phyloP scores from a whole-genome alignment of 164 flowering plant species.

The Nymphaea thermarum region DNA sequence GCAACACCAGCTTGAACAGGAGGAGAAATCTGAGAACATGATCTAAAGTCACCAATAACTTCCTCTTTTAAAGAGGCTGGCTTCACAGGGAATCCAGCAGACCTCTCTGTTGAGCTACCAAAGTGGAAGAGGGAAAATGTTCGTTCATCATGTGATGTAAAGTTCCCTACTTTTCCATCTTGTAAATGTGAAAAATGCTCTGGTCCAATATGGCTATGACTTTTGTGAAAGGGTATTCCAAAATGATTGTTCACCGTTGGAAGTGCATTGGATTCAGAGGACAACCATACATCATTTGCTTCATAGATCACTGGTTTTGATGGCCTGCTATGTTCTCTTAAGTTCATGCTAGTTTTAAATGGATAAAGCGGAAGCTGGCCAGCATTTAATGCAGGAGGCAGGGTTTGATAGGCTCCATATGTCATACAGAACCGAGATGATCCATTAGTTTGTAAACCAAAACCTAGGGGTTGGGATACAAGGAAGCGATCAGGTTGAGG shows the following conservation, averaged over 20 bases:
- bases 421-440: conserved; percentile 53
- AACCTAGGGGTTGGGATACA: conserved; percentile 43
- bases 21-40: conserved; percentile 14
- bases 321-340: no score
- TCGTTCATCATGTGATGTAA: conserved; percentile 20
- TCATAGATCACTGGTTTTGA: conserved; percentile 13
- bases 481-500: conserved; percentile 47
- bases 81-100: conserved; percentile 26
- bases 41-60: conserved; percentile 19
- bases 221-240: conserved; percentile 9
- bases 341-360: conserved; percentile 17
- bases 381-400: conserved; percentile 32
- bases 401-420: conserved; percentile 45
- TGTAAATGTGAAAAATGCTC: conserved; percentile 13
- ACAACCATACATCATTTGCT: conserved; percentile 13
- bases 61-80: conserved; percentile 24
- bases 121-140: conserved; percentile 86
- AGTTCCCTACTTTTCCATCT: conserved; percentile 13
- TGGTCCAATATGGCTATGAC: conserved; percentile 3
- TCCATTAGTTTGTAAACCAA: conserved; percentile 38
- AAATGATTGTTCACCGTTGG: neutral
- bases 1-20: conserved; percentile 22
- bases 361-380: conserved; percentile 50
- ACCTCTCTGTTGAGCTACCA: conserved; percentile 69
- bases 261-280: conserved; percentile 2